These are phyloP conservation scores for Saccharomycopsis synnaedendra DNA, from an alignment of 805 yeast species.

Conservation along the genomic window DNA sequence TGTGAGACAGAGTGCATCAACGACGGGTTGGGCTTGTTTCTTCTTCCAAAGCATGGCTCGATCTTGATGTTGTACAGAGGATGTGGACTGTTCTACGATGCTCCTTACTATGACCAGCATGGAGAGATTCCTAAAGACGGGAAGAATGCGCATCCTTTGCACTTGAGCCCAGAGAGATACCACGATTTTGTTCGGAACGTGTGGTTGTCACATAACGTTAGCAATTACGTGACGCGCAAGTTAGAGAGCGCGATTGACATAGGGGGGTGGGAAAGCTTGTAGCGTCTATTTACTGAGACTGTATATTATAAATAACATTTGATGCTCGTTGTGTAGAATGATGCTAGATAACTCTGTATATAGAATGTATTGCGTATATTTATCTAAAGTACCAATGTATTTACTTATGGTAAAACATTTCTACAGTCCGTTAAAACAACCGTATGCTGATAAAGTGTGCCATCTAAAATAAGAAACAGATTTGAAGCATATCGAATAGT, in stretches of 20 bases:
- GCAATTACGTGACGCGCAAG: conserved; percentile 66
- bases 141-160: conserved; percentile 63
- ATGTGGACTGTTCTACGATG: conserved; percentile 73
- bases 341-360: no score
- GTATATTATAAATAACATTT: not conserved
- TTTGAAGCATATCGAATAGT: not conserved
- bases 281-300: conserved; percentile 11
- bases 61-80: conserved; percentile 55
- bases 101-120: conserved; percentile 78
- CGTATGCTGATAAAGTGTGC: no score
- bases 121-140: conserved; percentile 71
- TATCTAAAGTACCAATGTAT: no score
- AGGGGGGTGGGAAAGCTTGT: conserved; percentile 94
- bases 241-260: conserved; percentile 71
- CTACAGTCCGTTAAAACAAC: no score
- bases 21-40: conserved; percentile 51
- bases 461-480: not conserved
- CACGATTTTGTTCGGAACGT: conserved; percentile 51
- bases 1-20: conserved; percentile 48
- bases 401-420: no score
- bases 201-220: conserved; percentile 73
- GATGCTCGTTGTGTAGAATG: no score
- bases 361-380: no score
- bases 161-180: conserved; percentile 49
- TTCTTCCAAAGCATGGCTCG: conserved; percentile 59